Base-by-base conservation (phyloP, 306 rosid species). In the Lotus japonicus region DNA sequence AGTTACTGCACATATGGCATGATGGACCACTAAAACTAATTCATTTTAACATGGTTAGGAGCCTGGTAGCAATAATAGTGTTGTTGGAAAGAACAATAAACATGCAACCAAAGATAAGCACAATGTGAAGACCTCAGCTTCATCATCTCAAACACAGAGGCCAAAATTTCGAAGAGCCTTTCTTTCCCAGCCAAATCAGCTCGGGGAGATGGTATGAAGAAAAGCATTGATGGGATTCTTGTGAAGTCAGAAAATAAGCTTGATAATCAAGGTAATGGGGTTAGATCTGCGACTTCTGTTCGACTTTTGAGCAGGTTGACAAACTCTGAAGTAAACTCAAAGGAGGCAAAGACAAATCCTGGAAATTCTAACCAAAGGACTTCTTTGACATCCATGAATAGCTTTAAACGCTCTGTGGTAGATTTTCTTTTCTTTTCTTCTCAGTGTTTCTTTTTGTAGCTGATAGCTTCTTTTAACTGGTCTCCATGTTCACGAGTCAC, bases 91-190 rank as follows among this genome's bases (percentile, higher is more conserved):
- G 87, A 84, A 46, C 68, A 81, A 56, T 55, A 94, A 84, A 72
- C 53, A 69, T 72, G 49, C 64, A 31, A 51, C 70, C 33, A 90
- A 85, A 87, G 94, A 86, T 5, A 90, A 88, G 52, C 71, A 79
- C 57, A 86, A 36, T 66, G 50, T 65, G 81, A 87, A 81, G 67
- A 75, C 77, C 16, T 13, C 81, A 36, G 60, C 74, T 17, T 78
- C 74, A 13, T 18, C 79, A 52, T 58, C 88, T 75, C 85, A 80
- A 18, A 82, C 57, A 62, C 88, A 74, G 15, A 77, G 79, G 71
- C 73, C 72, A 64, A 49, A 61, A 82, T 88, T 64, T 85, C 96
- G 58, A 96, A 88, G 79, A 94, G 96, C 74, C 84, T 87, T 60
- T 82, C 96, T 17, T 85, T 90, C 69, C 96, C 97, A 9, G 41